Evolutionary conservation across 1,284 basidiomycete genomes (phyloP).

Genomic region (Ustilago xerochloae): DNA sequence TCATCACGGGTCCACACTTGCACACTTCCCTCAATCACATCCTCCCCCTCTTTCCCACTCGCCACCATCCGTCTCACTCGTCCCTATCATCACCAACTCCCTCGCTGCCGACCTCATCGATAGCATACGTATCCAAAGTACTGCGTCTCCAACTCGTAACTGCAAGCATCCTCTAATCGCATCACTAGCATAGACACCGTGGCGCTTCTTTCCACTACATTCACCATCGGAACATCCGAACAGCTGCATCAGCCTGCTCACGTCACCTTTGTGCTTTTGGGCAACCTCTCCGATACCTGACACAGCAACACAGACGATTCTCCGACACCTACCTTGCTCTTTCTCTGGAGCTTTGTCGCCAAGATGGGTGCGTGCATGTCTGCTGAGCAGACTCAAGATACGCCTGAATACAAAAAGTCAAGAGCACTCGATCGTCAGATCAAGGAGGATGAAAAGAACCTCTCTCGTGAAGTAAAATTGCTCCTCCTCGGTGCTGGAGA

Average conservation of each 20-base stretch:
- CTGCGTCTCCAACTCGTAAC: no score
- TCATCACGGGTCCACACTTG: not conserved
- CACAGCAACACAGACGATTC: not conserved
- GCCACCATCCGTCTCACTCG: not conserved
- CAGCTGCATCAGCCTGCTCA: not conserved
- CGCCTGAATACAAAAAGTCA: conserved; percentile 47
- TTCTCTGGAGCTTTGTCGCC: not conserved
- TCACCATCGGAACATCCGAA: not conserved
- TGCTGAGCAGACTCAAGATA: conserved; percentile 22
- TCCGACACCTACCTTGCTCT: not conserved
- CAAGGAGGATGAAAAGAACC: conserved; percentile 55
- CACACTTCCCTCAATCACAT: no score
- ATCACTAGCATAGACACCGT: not conserved
- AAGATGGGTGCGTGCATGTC: conserved; percentile 55
- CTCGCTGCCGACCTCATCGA: not conserved
- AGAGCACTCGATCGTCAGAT: conserved; percentile 50
- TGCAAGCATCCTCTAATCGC: not conserved
- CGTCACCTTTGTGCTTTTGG: not conserved
- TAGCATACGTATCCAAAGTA: no score
- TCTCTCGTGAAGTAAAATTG: conserved; percentile 53
- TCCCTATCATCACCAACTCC: not conserved
- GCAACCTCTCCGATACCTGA: not conserved
- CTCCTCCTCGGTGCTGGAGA: conserved; percentile 91
- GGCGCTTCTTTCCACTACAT: not conserved
- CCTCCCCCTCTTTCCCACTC: not conserved